A percentile compares a stretch with the other conserved stretches of the same genome.
Conservation (phyloP, 2,329 filamentous ascomycete species). For the Diaporthe ampelina region DNA sequence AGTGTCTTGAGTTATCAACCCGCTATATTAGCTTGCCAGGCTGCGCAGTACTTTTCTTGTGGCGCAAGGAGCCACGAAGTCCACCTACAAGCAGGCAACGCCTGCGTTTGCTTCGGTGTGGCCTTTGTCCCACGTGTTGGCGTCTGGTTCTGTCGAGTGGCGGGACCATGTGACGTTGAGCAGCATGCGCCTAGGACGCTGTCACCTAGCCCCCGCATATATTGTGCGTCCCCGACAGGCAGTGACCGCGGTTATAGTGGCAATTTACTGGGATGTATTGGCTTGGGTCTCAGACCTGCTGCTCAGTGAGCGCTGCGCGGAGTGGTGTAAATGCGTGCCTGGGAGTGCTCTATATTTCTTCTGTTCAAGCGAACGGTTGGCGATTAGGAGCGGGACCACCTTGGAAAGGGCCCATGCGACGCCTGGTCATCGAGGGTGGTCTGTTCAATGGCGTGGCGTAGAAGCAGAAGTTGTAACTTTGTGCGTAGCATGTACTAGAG, state of each 20-base stretch:
- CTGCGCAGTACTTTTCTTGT: not conserved
- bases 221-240: not conserved
- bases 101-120: not conserved
- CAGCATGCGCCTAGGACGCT: conserved; percentile 12
- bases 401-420: not conserved
- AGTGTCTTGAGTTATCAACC: not conserved
- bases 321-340: not conserved
- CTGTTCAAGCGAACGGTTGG: conserved; percentile 11
- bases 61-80: not conserved
- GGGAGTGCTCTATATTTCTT: not conserved
- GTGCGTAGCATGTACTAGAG: not conserved
- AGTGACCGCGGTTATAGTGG: not conserved
- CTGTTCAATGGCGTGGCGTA: too few relatives aligned
- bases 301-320: not conserved
- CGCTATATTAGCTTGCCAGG: not conserved
- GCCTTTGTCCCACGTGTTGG: not conserved
- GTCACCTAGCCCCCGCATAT: not conserved
- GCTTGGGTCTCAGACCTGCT: not conserved
- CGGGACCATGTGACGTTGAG: conserved; percentile 3
- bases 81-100: not conserved
- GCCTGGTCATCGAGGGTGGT: not conserved
- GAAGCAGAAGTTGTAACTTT: not conserved
- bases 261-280: not conserved
- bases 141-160: conserved; percentile 19
- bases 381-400: not conserved